Percentiles rank a stretch among this genome's conserved stretches.
phyloP scores from a whole-genome alignment of 164 flowering plant species.

The Vitis vinifera region DNA sequence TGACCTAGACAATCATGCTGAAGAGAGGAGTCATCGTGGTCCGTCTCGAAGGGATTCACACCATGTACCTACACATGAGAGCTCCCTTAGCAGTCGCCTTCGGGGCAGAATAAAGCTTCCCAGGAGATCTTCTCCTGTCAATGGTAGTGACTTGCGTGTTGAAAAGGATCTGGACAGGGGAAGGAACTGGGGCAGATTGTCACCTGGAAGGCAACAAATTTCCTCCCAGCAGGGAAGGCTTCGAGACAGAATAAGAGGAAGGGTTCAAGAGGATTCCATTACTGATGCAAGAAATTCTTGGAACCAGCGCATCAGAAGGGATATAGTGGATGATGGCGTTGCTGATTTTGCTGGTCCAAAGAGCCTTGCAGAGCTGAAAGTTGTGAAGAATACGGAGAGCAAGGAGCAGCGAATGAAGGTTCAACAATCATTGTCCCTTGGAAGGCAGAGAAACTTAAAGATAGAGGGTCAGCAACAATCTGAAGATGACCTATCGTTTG shows the following conservation, averaged over 20 bases:
- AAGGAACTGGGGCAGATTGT: conserved; percentile 39
- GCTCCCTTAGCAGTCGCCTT: conserved; percentile 58
- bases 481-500: conserved; percentile 57
- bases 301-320: conserved; percentile 27
- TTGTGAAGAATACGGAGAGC: conserved; percentile 23
- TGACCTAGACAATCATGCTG: conserved; percentile 29
- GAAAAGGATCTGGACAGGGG: conserved; percentile 52
- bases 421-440: conserved; percentile 18
- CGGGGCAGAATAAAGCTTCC: conserved; percentile 68
- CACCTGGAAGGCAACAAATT: conserved; percentile 39
- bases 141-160: conserved; percentile 20
- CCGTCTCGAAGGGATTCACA: conserved; percentile 40
- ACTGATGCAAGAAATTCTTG: conserved; percentile 35
- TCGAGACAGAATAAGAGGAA: conserved; percentile 46
- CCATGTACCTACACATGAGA: conserved; percentile 32
- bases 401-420: conserved; percentile 25
- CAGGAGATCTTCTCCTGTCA: conserved; percentile 38
- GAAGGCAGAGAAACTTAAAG: conserved; percentile 33
- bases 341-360: conserved; percentile 56
- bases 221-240: conserved; percentile 45
- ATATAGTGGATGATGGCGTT: conserved; percentile 22
- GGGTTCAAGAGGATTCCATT: conserved; percentile 33
- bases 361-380: conserved; percentile 63
- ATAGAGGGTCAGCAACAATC: conserved; percentile 28
- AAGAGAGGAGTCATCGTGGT: conserved; percentile 35